Percentiles rank a stretch among this genome's conserved stretches.
phyloP scores from a whole-genome alignment of 2,329 filamentous ascomycete species.

The Colletotrichum sp. region DNA sequence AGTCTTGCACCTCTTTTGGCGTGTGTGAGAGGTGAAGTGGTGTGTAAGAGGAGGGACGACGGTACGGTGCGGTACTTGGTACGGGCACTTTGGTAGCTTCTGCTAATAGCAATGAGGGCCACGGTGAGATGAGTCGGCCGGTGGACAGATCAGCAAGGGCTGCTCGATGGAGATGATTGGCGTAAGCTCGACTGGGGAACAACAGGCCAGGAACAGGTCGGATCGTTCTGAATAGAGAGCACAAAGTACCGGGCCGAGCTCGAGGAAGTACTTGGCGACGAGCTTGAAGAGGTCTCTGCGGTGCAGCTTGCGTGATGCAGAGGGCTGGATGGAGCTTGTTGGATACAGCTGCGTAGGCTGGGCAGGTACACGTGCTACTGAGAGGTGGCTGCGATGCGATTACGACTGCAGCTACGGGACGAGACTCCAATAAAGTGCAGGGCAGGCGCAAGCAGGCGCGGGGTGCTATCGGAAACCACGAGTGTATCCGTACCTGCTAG shows the following conservation, averaged over 20 bases:
- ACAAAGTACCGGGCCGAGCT: not conserved
- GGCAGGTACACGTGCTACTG: not conserved
- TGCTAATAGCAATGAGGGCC: not conserved
- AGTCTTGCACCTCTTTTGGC: not conserved
- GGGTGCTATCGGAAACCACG: not conserved
- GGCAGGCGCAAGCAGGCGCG: not conserved
- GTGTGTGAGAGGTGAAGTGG: not conserved
- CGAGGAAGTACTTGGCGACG: not conserved
- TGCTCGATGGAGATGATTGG: slow-evolving; percentile 1
- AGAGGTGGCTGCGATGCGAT: not conserved
- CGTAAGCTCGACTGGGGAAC: slow-evolving; percentile 9
- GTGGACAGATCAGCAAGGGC: slow-evolving; percentile 12
- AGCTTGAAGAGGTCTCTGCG: not conserved
- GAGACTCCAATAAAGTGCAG: not conserved
- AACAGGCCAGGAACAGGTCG: not conserved
- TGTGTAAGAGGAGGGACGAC: slow-evolving; percentile 9
- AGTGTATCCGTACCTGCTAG: no score
- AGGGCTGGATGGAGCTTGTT: not conserved
- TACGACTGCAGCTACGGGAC: slow-evolving; percentile 6
- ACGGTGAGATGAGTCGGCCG: not conserved
- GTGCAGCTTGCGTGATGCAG: not conserved
- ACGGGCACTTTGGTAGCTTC: not conserved
- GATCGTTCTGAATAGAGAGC: not conserved
- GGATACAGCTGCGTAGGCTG: not conserved
- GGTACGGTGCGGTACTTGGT: not conserved